A percentile compares a stretch with the other conserved stretches of the same genome.
Conservation (phyloP, 352 stramenopile species). For the Phytophthora crassamura region DNA sequence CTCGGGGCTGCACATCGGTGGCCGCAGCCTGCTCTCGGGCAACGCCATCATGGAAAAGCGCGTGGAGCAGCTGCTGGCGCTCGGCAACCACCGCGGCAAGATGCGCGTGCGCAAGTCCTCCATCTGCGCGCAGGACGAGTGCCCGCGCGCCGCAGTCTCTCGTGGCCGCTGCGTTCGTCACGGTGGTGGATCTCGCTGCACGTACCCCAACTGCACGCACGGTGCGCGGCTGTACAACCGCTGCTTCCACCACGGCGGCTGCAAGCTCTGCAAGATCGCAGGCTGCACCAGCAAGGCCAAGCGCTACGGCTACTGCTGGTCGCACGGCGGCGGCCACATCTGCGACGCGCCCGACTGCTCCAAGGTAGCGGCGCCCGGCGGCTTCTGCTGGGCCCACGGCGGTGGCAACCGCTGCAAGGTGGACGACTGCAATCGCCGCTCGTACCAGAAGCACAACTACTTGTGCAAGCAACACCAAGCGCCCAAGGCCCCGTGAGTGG, state of each 20-base stretch:
- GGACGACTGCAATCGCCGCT: constrained; percentile 72
- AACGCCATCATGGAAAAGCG: constrained; percentile 62
- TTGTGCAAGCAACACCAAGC: constrained; percentile 69
- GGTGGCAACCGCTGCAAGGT: constrained; percentile 75
- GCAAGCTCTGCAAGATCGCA: constrained; percentile 66
- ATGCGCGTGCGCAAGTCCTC: constrained; percentile 72
- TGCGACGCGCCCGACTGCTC: constrained; percentile 58
- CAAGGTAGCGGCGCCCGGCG: constrained; percentile 71
- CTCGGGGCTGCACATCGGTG: constrained; percentile 54
- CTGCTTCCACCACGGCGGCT: constrained; percentile 74
- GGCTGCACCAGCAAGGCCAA: constrained; percentile 76
- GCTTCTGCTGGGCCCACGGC: constrained; percentile 76
- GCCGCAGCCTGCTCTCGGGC: constrained; percentile 57
- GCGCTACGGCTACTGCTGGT: constrained; percentile 79
- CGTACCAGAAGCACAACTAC: constrained; percentile 75
- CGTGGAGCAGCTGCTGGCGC: constrained; percentile 59
- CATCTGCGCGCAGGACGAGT: constrained; percentile 64
- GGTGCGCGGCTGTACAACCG: constrained; percentile 67
- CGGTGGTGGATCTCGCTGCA: too few species aligned
- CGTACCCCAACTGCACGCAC: constrained; percentile 65
- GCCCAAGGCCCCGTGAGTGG: constrained; percentile 22
- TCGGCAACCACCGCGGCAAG: constrained; percentile 71
- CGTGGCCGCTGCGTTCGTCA: constrained; percentile 60
- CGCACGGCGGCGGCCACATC: constrained; percentile 67
- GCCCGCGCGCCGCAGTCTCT: constrained; percentile 57